Conservation (phyloP, 345 rosid species). For the Camelina hispida region DNA sequence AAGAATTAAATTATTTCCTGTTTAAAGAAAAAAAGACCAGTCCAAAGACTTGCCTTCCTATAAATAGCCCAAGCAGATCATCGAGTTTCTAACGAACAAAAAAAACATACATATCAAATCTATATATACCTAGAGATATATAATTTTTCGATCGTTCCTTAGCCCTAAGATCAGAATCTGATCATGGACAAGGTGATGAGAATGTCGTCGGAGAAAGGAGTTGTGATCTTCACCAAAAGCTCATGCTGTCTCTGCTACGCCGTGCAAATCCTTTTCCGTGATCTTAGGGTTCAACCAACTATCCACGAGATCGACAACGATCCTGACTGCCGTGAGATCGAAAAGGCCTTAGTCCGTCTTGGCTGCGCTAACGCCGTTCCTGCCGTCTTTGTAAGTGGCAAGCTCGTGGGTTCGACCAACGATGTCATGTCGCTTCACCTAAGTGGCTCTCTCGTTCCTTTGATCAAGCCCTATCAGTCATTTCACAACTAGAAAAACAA, state of each 20-base stretch:
- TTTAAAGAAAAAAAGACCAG: conserved; percentile 8
- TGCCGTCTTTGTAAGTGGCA: conserved; percentile 79
- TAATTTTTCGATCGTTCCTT: neutral
- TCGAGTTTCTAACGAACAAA: conserved; percentile 30
- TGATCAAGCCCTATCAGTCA: conserved; percentile 69
- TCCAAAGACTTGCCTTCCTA: conserved; percentile 39
- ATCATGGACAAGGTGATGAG: conserved; percentile 69
- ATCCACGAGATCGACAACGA: conserved; percentile 77
- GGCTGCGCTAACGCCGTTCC: conserved; percentile 72
- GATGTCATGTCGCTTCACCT: conserved; percentile 88
- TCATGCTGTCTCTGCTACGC: conserved; percentile 83
- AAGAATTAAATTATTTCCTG: neutral
- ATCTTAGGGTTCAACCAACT: conserved; percentile 66
- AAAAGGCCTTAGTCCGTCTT: conserved; percentile 69
- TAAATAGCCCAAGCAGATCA: conserved; percentile 41
- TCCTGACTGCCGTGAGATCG: conserved; percentile 74
- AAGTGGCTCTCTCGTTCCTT: conserved; percentile 63
- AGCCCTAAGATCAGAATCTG: conserved; percentile 28
- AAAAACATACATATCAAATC: conserved; percentile 14
- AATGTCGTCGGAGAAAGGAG: conserved; percentile 69
- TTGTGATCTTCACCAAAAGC: conserved; percentile 79
- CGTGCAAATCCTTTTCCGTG: conserved; percentile 69
- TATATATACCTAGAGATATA: conserved; percentile 3
- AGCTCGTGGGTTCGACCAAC: conserved; percentile 76
- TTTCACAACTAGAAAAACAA: conserved; percentile 39